These are phyloP conservation scores for Xylariomycetidae sp. DNA, from an alignment of 2,329 filamentous ascomycete species.

Conservation along the genomic window DNA sequence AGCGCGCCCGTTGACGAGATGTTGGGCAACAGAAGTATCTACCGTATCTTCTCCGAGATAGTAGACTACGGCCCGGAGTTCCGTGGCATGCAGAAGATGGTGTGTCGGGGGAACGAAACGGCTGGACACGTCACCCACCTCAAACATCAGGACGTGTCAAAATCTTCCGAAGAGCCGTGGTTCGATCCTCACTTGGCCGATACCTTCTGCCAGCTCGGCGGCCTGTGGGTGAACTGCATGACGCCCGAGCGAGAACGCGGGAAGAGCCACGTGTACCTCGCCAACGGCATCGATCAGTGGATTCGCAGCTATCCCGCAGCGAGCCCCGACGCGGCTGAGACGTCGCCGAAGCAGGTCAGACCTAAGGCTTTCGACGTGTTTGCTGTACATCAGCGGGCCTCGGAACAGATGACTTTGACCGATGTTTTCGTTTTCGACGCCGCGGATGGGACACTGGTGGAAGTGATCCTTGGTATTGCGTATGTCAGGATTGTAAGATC, in stretches of 20 bases:
- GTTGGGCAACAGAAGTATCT: constrained; percentile 32
- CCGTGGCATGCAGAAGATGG: constrained; percentile 28
- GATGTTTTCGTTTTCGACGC: constrained; percentile 33
- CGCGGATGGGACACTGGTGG: constrained; percentile 20
- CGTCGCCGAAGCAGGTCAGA: no score
- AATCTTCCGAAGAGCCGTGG: background rate
- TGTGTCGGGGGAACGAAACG: constrained; percentile 20
- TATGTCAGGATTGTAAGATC: constrained; percentile 28
- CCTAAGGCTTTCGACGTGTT: no score
- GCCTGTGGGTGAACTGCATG: constrained; percentile 34
- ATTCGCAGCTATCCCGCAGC: constrained; percentile 19
- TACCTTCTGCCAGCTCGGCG: constrained; percentile 30
- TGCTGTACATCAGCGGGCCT: constrained; percentile 18
- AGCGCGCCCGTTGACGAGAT: constrained; percentile 29
- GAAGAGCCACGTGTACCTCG: no score
- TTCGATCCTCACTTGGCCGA: constrained; percentile 25
- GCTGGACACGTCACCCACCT: constrained; percentile 29
- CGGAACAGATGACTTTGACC: constrained; percentile 21
- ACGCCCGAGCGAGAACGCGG: no score
- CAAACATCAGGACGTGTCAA: no score
- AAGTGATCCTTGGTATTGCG: constrained; percentile 29
- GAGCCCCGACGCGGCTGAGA: background rate
- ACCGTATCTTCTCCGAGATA: constrained; percentile 30
- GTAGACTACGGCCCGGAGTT: constrained; percentile 31
- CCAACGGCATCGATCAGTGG: constrained; percentile 25